These are phyloP conservation scores for Patellifolia procumbens DNA, from an alignment of 179 eudicot species.

Conservation along the genomic window DNA sequence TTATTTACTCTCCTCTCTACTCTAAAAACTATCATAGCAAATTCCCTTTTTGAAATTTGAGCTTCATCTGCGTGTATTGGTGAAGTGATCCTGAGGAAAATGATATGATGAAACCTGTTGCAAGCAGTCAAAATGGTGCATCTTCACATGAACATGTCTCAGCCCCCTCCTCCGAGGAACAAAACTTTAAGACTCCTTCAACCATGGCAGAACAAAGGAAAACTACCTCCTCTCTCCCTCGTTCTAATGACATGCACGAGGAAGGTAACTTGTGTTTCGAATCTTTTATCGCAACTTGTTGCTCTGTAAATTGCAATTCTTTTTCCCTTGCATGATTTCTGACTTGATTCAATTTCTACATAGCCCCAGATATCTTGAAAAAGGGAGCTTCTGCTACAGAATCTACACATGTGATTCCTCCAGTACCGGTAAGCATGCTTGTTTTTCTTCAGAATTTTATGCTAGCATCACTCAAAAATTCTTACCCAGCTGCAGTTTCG, in stretches of 20 bases:
- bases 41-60: not conserved
- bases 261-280: constrained; percentile 1
- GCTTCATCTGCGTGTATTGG: not conserved
- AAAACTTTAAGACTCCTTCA: not conserved
- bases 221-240: not conserved
- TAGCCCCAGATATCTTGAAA: not conserved
- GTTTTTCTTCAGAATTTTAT: not conserved
- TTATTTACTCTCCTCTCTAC: no score
- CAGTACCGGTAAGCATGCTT: constrained; percentile 9
- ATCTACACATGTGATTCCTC: constrained; percentile 1
- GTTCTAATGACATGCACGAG: not conserved
- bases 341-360: not conserved
- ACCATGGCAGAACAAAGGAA: not conserved
- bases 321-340: not conserved
- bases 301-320: not conserved
- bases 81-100: constrained; percentile 3
- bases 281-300: not conserved
- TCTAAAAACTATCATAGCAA: no score
- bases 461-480: not conserved
- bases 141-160: not conserved
- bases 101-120: not conserved
- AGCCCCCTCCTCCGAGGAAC: not conserved
- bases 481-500: not conserved
- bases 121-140: no score
- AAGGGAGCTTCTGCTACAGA: not conserved